Base-by-base conservation (phyloP, 352 stramenopile species). In the Phytophthora sp. region DNA sequence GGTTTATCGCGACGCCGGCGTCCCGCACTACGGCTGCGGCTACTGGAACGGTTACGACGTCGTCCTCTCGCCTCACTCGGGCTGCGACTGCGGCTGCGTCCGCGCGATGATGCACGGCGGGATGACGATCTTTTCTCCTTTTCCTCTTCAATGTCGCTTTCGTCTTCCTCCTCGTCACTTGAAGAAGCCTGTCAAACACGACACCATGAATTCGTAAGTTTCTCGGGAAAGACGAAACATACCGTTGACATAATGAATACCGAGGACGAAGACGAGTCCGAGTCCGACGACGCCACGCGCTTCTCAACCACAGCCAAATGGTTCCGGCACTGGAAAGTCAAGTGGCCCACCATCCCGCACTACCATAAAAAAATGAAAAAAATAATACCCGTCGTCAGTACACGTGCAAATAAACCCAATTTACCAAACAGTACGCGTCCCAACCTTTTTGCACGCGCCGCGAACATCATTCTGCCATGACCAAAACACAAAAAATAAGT, bases 301-400 rank as follows among this genome's bases (percentile, higher is more conserved):
- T 88, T 80, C 30, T 82, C 72, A 23, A 66, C 55, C 10, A 72
- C 73, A 18, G 66, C 74, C 23, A 92, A 71, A 69, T 90, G 72
- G 57, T 97, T 97, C 13, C 89, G 67, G 56, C 91, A 97, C 68
- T 97, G 91, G 68, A 96, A 97, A 15, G 88, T 96, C 52, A 97
- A 74, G 54, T 97, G 91, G n/a, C 91, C 91, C 38, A 96, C 77
- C 85, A 94, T 94, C 8, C 88, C 88, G 48, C 91, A 97, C 83
- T 90, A 48, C 15, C 60, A 32, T 9, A 44, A 15, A 44, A 48
- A 43, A 49, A 35, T 15, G 63, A 34, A 12, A 37, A 38, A 7
- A 43, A 45, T 58, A 18, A 12, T 9, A 32, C 34, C 3, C 24
- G 65, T 27, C 61, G 5, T 38, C 17, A 52, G 20, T 12, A 30